Evolutionary conservation across 768 basidiomycete genomes (phyloP).

Genomic region (Grammothele lineata): DNA sequence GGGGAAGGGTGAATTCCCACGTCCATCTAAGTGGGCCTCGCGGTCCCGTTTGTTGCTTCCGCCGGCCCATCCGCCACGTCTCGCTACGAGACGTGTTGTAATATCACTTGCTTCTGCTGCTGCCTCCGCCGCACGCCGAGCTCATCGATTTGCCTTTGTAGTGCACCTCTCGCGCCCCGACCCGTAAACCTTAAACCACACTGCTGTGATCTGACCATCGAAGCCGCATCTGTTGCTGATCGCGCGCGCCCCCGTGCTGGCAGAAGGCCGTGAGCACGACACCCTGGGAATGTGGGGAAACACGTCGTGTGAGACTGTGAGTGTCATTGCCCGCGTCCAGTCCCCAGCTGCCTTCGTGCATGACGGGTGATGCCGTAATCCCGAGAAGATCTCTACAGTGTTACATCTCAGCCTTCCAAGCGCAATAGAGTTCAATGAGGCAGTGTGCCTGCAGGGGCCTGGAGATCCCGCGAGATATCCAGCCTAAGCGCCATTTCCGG

Average conservation of each 20-base stretch:
- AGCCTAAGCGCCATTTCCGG: too few species aligned
- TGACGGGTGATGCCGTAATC: neutral
- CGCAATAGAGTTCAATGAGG: neutral
- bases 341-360: neutral
- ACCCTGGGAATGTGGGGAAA: neutral
- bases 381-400: neutral
- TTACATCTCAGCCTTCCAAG: neutral
- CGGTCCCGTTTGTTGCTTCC: too few species aligned
- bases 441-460: neutral
- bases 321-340: neutral
- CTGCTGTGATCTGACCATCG: neutral
- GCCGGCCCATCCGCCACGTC: too few species aligned
- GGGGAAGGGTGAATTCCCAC: too few species aligned
- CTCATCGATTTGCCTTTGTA: too few species aligned
- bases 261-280: neutral
- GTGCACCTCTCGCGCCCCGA: neutral
- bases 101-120: too few species aligned
- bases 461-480: too few species aligned
- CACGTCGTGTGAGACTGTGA: neutral
- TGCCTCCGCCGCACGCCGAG: too few species aligned
- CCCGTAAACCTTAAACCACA: neutral
- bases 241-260: neutral
- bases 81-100: too few species aligned
- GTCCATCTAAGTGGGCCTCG: too few species aligned
- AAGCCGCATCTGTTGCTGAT: neutral